Base-by-base conservation (phyloP, 768 basidiomycete species). In the Hericium erinaceus region DNA sequence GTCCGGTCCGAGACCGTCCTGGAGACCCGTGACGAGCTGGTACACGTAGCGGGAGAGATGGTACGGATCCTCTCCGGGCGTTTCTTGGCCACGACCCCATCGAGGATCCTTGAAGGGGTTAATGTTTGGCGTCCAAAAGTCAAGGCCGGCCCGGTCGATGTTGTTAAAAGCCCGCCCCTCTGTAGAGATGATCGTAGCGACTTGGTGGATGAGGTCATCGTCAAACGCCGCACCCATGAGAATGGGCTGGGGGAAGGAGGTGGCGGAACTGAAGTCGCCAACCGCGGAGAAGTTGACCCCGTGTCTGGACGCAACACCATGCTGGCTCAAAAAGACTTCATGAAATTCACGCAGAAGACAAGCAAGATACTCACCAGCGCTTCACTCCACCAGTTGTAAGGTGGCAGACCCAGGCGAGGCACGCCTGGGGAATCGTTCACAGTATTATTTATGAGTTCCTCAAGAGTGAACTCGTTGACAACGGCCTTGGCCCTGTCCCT, bases 371-470 rank as follows among this genome's bases (percentile, higher is more conserved):
- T 56, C 61, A 82, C 82, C 63, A 83, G 63, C 2, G 75, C 81
- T 69, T 83, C 81, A 22, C 77, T 78, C 81, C 82, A 83, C 80
- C 81, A 82, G 48, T 80, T 72, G 54, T 84, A 84, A 16, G 75
- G 64, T 11, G 80, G 80, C 22, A 84, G 66, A n/a, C 80, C 81
- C 2, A 82, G 72, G 11, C 80, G 75, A 55, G 80, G 68, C 22
- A 82, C 80, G 28, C 80, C 82, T 4, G 77, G 75, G 4, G 80
- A 73, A 1, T 64, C 57, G 57, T 78, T 81, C 49, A 73, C 76
- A 4, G 78, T 80, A 64, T 82, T 81, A 55, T 67, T 70, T 49
- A 77, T 77, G 57, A 81, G 67, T 60, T 84, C 82, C 15, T 71
- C 72, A 28, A 77, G 71, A 13, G 78, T 81, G 64, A 82, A 79